Evolutionary conservation across 305 asterid species (phyloP).

Genomic region (Fraxinus albicans): DNA sequence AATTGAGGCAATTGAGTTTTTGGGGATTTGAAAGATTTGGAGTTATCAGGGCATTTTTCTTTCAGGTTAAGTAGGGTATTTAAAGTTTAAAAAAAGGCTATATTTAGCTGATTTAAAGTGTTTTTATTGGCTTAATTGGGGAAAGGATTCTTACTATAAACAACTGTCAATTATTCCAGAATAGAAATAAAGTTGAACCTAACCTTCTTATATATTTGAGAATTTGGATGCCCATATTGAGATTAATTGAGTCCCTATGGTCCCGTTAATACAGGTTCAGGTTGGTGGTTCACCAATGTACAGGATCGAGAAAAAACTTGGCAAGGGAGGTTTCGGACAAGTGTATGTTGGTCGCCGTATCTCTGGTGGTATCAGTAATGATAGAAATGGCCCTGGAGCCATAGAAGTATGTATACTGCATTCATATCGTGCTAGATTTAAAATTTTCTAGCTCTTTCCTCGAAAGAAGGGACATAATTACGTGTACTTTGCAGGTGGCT

Average conservation of each 20-base stretch:
- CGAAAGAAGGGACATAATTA: conserved; percentile 10
- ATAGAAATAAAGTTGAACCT: background rate
- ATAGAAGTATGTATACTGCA: conserved; percentile 42
- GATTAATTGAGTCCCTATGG: background rate
- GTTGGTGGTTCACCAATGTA: conserved; percentile 86
- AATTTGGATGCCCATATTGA: background rate
- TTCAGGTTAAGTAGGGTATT: background rate
- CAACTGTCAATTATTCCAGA: background rate
- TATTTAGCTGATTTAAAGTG: background rate
- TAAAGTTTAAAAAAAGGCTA: background rate
- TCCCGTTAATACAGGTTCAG: conserved; percentile 58
- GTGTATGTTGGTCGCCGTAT: conserved; percentile 82
- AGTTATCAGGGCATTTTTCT: background rate
- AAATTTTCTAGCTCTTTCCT: conserved; percentile 4
- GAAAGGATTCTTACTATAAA: background rate
- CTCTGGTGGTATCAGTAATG: conserved; percentile 47
- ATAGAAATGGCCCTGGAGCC: conserved; percentile 64
- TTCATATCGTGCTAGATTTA: conserved; percentile 14
- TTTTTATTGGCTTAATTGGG: background rate
- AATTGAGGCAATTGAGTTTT: background rate
- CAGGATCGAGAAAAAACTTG: conserved; percentile 68
- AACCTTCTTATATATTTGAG: conserved; percentile 15
- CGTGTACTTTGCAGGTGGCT: conserved; percentile 62
- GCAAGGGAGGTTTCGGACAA: conserved; percentile 96
- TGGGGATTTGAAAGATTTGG: background rate